Base-by-base conservation (phyloP, 1,284 basidiomycete genomes). In the Vanrija pseudolonga region DNA sequence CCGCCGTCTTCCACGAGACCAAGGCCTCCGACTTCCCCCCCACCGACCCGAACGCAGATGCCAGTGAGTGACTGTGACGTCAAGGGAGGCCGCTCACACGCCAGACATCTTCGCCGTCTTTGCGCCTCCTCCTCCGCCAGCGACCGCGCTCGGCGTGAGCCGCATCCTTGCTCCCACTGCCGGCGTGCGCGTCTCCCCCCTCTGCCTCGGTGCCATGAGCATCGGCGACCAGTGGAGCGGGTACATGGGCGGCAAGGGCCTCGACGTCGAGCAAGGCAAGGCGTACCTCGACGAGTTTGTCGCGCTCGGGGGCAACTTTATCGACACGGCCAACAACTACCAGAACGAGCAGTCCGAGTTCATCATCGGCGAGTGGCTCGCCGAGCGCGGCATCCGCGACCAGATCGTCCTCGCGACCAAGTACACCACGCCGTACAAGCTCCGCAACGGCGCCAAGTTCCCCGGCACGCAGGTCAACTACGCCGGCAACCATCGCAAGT, bases 131-230 rank as follows among this genome's bases (percentile, higher is more conserved):
- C 54, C 59, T 14, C 59, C 58, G 18, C 66, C 69, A 17, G 55
- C 63, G 39, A 67, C 65, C n/a, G 66, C 70, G 19, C 63, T 79
- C 36, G 66, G 61, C 3, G 67, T 74, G 50, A 77, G 78, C 61
- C 72, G 80, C 32, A 66, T 78, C 41, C 69, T 82, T 12, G 67
- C 77, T 2, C 79, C 79, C n/a, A 72, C 69, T 32, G 77, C 77
- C 15, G 76, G 78, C 14, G 61, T 68, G 23, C 60, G 70, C 39
- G 81, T 82, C 38, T 81, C 80, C 6, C 81, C 81, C 0, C 66
- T 82, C 14, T 76, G 73, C 55, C 71, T 82, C 8, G 81, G 81
- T 14, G 79, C 76, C 14, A 81, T 81, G 80, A 76, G 71, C 42
- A 67, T 81, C 51, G 80, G 80, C 18, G 69, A 78, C 51, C 73